These are phyloP conservation scores for Fistulifera solaris DNA, from an alignment of 108 stramenopile genomes.

Conservation along the genomic window DNA sequence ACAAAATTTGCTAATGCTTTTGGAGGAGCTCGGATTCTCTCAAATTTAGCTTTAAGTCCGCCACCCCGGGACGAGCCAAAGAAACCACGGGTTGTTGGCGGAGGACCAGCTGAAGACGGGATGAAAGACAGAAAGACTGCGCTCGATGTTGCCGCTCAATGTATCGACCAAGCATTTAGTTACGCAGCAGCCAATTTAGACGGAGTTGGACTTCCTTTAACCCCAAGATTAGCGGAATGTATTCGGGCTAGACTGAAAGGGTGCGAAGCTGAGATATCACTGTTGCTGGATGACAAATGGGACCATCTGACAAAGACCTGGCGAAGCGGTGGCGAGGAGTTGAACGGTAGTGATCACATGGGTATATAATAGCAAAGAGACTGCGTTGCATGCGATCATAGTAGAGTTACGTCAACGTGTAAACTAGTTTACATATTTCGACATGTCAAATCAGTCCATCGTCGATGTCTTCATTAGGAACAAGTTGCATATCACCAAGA, in stretches of 20 bases:
- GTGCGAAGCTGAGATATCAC: constrained; percentile 72
- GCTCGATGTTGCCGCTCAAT: constrained; percentile 75
- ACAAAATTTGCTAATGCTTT: constrained; percentile 72
- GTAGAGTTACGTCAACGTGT: no score
- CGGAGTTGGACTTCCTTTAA: constrained; percentile 71
- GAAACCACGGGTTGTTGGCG: constrained; percentile 14
- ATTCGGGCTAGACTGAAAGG: constrained; percentile 69
- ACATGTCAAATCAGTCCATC: background rate
- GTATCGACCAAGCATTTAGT: constrained; percentile 74
- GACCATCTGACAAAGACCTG: constrained; percentile 52
- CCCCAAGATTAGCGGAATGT: constrained; percentile 67
- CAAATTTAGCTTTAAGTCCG: constrained; percentile 67
- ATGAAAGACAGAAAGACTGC: constrained; percentile 30
- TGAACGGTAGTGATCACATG: no score
- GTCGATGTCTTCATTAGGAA: constrained; percentile 8
- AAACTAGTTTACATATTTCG: no score
- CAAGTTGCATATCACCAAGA: constrained; percentile 9
- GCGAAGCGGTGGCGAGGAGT: constrained; percentile 10
- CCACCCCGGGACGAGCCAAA: constrained; percentile 19
- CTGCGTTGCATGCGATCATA: no score
- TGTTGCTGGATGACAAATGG: constrained; percentile 51
- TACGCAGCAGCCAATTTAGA: constrained; percentile 77
- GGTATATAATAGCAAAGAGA: no score
- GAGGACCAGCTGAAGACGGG: constrained; percentile 5
- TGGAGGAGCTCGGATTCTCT: constrained; percentile 66